Evolutionary conservation across 1,284 basidiomycete genomes (phyloP).

Genomic region (Clitocybe nebularis): DNA sequence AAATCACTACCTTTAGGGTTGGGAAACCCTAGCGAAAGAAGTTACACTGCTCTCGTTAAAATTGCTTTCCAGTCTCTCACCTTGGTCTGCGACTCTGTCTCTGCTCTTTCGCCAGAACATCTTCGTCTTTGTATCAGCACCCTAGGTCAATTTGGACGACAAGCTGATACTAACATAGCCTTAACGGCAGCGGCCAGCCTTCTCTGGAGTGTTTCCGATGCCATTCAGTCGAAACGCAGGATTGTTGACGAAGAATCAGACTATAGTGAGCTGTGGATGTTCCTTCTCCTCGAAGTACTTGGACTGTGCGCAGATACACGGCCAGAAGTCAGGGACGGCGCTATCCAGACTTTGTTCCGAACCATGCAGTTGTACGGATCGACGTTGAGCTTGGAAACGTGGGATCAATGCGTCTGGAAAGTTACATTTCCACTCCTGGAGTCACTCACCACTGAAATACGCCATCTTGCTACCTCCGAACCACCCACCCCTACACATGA

Average conservation of each 20-base stretch:
- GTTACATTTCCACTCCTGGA: constrained; percentile 89
- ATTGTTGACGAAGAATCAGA: constrained; percentile 62
- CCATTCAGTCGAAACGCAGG: constrained; percentile 76
- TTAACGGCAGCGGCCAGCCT: constrained; percentile 87
- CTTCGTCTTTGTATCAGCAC: constrained; percentile 87
- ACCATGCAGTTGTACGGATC: constrained; percentile 92
- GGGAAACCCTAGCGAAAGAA: constrained; percentile 58
- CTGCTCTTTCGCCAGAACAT: constrained; percentile 75
- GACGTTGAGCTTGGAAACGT: constrained; percentile 73
- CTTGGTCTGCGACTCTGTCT: constrained; percentile 90
- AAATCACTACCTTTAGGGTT: constrained; percentile 51
- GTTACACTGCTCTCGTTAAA: constrained; percentile 67
- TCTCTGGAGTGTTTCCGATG: constrained; percentile 92
- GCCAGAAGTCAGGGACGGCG: constrained; percentile 87
- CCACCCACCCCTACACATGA: constrained; percentile 17
- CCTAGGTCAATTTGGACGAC: constrained; percentile 86
- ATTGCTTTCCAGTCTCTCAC: constrained; percentile 94
- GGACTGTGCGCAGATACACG: constrained; percentile 79
- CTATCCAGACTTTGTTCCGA: constrained; percentile 93
- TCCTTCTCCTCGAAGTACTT: constrained; percentile 80
- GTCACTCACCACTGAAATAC: constrained; percentile 57
- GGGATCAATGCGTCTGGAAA: constrained; percentile 87
- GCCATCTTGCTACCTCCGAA: constrained; percentile 26
- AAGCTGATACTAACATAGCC: constrained; percentile 93
- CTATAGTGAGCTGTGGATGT: constrained; percentile 89